Conservation (phyloP, 768 basidiomycete genomes). For the Dentipellis fragilis region DNA sequence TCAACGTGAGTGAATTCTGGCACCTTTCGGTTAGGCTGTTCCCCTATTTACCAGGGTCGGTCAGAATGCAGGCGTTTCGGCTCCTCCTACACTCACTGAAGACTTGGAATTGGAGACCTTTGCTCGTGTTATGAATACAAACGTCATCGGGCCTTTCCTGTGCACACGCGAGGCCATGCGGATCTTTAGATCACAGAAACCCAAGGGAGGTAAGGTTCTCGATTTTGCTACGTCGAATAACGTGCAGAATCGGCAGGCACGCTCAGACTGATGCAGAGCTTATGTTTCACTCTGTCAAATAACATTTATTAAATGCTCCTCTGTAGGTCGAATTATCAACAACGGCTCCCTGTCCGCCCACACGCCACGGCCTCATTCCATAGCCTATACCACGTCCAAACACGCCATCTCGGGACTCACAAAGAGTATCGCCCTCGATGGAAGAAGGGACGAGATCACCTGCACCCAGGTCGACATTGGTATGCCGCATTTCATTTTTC, state of each 20-base stretch:
- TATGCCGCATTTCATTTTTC: background rate
- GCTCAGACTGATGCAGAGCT: too few relatives aligned
- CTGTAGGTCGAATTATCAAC: conserved; percentile 67
- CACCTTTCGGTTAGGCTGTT: background rate
- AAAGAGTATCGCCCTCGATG: conserved; percentile 41
- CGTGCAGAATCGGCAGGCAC: too few relatives aligned
- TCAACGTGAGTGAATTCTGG: background rate
- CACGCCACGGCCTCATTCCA: conserved; percentile 52
- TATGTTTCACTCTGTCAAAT: too few relatives aligned
- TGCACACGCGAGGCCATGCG: conserved; percentile 69
- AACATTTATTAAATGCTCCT: background rate
- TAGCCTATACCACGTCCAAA: conserved; percentile 69
- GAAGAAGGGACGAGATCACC: background rate
- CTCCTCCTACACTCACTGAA: background rate
- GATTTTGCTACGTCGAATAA: background rate
- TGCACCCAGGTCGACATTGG: background rate
- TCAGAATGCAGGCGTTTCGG: background rate
- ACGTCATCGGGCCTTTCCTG: conserved; percentile 64
- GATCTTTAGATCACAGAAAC: conserved; percentile 63
- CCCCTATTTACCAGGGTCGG: background rate
- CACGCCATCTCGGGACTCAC: conserved; percentile 74
- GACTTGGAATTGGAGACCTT: background rate
- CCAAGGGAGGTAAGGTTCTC: conserved; percentile 17
- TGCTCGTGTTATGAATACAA: conserved; percentile 53
- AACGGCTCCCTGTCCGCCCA: conserved; percentile 75